phyloP scores from a whole-genome alignment of 805 yeast genomes.

The Pichia cephalocereana region DNA sequence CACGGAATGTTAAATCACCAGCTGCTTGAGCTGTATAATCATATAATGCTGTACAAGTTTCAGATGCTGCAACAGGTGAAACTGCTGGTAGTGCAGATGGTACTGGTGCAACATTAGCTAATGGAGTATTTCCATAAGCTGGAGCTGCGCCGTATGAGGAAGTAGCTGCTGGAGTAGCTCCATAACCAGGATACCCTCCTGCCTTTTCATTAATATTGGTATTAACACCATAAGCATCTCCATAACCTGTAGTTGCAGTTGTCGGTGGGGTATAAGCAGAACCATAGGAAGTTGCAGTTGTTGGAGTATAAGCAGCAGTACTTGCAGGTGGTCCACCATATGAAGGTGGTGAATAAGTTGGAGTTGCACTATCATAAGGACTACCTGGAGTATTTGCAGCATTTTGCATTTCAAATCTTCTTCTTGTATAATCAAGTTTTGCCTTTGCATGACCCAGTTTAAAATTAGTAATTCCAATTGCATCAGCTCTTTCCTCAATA shows the following conservation, averaged over 20 bases:
- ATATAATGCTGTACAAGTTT: conserved; percentile 80
- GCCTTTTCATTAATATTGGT: not conserved
- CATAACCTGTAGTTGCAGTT: conserved; percentile 26
- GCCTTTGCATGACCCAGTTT: conserved; percentile 80
- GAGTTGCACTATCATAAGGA: conserved; percentile 23
- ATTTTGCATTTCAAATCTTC: conserved; percentile 48
- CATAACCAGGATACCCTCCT: conserved; percentile 11
- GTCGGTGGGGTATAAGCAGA: conserved; percentile 13
- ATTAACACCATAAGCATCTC: conserved; percentile 11
- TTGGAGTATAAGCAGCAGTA: not conserved
- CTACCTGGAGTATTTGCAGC: conserved; percentile 24
- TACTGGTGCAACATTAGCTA: conserved; percentile 5
- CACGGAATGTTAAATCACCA: conserved; percentile 82
- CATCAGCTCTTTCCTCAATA: conserved; percentile 82
- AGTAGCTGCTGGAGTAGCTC: not conserved
- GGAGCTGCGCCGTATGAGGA: not conserved
- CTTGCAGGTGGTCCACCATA: not conserved
- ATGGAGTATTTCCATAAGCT: not conserved
- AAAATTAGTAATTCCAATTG: conserved; percentile 84
- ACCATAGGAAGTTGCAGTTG: conserved; percentile 21
- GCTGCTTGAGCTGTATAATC: conserved; percentile 89
- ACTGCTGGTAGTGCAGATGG: conserved; percentile 6
- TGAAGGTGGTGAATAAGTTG: not conserved
- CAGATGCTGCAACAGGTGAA: conserved; percentile 29
- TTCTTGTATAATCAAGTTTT: conserved; percentile 74